A percentile compares a stretch with the other conserved stretches of the same genome.
phyloP scores from a whole-genome alignment of 805 yeast species.

The Hanseniaspora guilliermondii region DNA sequence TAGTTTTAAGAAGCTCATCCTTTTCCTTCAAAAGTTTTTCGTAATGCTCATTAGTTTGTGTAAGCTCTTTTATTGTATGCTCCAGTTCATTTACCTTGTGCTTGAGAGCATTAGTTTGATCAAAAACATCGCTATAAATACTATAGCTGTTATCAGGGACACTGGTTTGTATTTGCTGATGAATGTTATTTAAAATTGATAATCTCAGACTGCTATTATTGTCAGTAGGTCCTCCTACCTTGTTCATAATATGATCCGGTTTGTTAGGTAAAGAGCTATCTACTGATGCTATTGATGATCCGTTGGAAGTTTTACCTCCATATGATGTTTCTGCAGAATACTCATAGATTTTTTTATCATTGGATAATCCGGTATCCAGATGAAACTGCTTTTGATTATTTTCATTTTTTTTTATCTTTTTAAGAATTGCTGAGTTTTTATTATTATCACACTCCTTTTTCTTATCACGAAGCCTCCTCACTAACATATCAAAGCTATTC shows the following conservation, averaged over 20 bases:
- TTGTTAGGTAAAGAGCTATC: background rate
- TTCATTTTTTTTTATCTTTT: background rate
- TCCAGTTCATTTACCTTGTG: background rate
- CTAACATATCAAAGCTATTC: slow-evolving; percentile 2
- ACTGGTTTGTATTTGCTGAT: slow-evolving; percentile 7
- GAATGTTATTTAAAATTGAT: slow-evolving; percentile 5
- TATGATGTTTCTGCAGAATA: background rate
- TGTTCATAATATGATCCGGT: background rate
- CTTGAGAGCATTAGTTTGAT: background rate
- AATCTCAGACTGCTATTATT: background rate
- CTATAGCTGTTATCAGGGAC: background rate
- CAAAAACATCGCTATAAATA: background rate
- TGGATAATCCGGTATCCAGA: background rate
- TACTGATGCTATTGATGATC: background rate
- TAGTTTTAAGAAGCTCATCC: background rate
- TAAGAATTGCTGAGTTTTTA: background rate
- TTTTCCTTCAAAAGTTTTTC: background rate
- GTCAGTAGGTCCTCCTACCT: background rate
- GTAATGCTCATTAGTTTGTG: background rate
- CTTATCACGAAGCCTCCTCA: slow-evolving; percentile 5
- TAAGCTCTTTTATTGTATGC: background rate
- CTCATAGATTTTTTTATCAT: background rate
- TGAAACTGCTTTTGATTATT: background rate
- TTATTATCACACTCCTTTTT: slow-evolving; percentile 11
- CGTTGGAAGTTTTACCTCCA: background rate